A percentile compares a stretch with the other conserved stretches of the same genome.
phyloP scores from a whole-genome alignment of 2,329 filamentous ascomycete genomes.

The Sclerotinia nivalis region DNA sequence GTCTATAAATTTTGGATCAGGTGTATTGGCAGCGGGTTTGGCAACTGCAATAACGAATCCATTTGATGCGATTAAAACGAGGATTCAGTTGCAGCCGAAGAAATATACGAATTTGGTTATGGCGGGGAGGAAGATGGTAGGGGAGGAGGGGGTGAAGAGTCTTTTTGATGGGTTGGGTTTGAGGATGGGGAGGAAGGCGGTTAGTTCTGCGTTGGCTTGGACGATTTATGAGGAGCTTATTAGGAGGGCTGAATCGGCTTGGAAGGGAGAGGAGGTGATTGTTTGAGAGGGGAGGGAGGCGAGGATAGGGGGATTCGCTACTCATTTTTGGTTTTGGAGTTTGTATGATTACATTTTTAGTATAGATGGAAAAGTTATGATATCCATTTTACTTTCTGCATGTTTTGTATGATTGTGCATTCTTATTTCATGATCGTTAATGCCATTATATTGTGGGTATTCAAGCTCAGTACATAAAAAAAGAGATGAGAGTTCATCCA shows the following conservation, averaged over 20 bases:
- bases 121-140: slow-evolving; percentile 74
- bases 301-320: background rate
- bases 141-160: slow-evolving; percentile 75
- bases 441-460: slow-evolving; percentile 6
- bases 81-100: slow-evolving; percentile 84
- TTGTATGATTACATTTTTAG: background rate
- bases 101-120: slow-evolving; percentile 81
- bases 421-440: background rate
- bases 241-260: slow-evolving; percentile 57
- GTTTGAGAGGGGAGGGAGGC: background rate
- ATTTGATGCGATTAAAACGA: slow-evolving; percentile 94
- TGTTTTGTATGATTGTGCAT: background rate
- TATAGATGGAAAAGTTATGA: background rate
- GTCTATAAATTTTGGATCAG: slow-evolving; percentile 82
- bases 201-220: slow-evolving; percentile 95
- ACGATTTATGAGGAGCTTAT: slow-evolving; percentile 95
- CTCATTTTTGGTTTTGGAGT: background rate
- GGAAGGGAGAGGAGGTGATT: slow-evolving; percentile 20
- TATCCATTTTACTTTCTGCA: background rate
- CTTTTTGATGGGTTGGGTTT: slow-evolving; percentile 85
- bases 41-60: slow-evolving; percentile 93
- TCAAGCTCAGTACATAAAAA: slow-evolving; percentile 7
- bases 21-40: slow-evolving; percentile 74
- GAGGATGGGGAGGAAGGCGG: slow-evolving; percentile 84
- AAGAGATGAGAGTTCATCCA: slow-evolving; percentile 18